Conservation (phyloP, 2,329 filamentous ascomycete genomes). For the Calonectria hongkongensis region DNA sequence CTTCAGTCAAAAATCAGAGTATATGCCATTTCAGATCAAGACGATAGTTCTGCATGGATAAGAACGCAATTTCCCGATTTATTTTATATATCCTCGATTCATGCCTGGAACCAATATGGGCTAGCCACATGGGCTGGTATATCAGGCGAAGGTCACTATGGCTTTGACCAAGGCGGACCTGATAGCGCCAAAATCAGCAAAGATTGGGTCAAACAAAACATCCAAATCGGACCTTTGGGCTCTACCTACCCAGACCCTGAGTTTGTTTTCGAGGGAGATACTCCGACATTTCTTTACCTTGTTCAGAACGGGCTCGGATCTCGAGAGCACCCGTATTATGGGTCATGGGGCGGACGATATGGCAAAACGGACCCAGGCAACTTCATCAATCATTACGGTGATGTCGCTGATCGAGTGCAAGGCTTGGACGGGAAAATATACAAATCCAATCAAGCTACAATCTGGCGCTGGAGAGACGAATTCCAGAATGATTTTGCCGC, state of each 20-base stretch:
- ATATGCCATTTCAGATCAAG: slow-evolving; percentile 75
- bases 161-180: slow-evolving; percentile 53
- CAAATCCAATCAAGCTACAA: slow-evolving; percentile 57
- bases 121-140: slow-evolving; percentile 74
- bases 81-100: slow-evolving; percentile 72
- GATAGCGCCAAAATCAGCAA: slow-evolving; percentile 67
- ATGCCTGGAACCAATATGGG: slow-evolving; percentile 73
- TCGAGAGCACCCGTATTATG: slow-evolving; percentile 66
- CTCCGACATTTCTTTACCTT: slow-evolving; percentile 67
- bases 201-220: slow-evolving; percentile 70
- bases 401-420: slow-evolving; percentile 54
- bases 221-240: slow-evolving; percentile 68
- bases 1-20: slow-evolving; percentile 66
- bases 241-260: slow-evolving; percentile 65
- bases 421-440: slow-evolving; percentile 53
- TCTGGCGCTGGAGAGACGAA: slow-evolving; percentile 64
- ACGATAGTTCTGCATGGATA: slow-evolving; percentile 74
- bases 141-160: slow-evolving; percentile 56
- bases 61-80: slow-evolving; percentile 70
- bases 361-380: slow-evolving; percentile 54
- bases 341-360: slow-evolving; percentile 70
- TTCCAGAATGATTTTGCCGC: slow-evolving; percentile 65
- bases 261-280: slow-evolving; percentile 71
- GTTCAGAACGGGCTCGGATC: slow-evolving; percentile 58
- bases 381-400: slow-evolving; percentile 51